Base-by-base conservation (phyloP, 257 asterid genomes). In the Lycium ferocissimum region DNA sequence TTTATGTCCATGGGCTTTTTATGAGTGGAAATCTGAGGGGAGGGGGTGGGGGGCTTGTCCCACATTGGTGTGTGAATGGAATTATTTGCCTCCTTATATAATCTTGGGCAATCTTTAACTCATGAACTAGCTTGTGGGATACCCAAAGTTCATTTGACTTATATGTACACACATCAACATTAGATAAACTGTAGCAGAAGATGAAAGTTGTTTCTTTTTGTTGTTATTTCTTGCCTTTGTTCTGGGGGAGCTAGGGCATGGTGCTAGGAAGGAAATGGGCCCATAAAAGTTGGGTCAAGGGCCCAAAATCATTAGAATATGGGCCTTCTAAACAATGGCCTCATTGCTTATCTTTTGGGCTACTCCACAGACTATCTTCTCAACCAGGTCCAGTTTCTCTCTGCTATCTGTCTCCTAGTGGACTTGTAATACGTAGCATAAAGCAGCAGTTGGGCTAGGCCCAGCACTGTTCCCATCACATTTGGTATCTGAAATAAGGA, bases 381-480 rank as follows among this genome's bases (percentile, higher is more conserved):
- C 89, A 1, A 88, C 72, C 84, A 94, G 4, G 83, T 89, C 87
- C 56, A 93, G 13, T 83, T 89, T 97, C 5, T 73, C 88, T 90
- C 94, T 5, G 92, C 93, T 83, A 92, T 72, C 3, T 85, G 89
- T 85, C 90, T 88, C 70, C 85, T 85, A 1, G 98, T 94, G 12
- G 95, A 91, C 35, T 84, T 91, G 87, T 96, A 95, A 85, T 87
- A 96, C 7, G 89, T 83, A 0, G 93, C 97, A 56, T 95, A 97
- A 0, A 97, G 81, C 5, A 94, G 1, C 7, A 97, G 81, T 18
- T 95, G 99, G 82, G 90, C 94, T 87, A 91, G 87, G 67, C 97
- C 98, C 45, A 97, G 93, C 9, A 87, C 6, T 1, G 92, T 4
- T 70, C 99, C 98, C 82, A 89, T 86, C 62, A 92, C 94, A 82